phyloP scores from a whole-genome alignment of 176 grass and related monocot species.

The Rhynchospora tenuis region DNA sequence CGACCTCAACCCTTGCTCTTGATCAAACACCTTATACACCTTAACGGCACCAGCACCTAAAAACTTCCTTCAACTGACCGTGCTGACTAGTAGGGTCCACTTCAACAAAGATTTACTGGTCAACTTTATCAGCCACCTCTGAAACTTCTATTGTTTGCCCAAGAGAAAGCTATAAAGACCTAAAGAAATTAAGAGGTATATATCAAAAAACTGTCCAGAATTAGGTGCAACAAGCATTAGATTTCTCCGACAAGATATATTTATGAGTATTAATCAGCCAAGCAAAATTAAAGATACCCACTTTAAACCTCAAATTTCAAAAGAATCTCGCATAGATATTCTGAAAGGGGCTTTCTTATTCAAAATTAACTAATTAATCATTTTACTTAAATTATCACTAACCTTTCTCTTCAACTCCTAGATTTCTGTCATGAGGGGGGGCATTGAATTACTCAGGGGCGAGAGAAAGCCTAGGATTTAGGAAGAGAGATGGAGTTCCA shows the following conservation, averaged over 20 bases:
- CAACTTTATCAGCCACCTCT: conserved; percentile 12
- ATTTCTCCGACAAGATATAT: neutral
- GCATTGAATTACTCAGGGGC: too few relatives aligned
- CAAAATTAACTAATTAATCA: too few relatives aligned
- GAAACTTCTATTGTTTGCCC: neutral
- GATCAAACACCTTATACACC: conserved; percentile 92
- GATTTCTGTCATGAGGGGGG: too few relatives aligned
- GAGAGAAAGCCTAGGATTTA: too few relatives aligned
- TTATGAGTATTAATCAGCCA: neutral
- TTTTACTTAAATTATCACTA: too few relatives aligned
- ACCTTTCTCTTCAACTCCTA: too few relatives aligned
- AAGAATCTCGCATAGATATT: neutral
- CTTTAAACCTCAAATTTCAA: neutral
- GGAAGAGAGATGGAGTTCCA: too few relatives aligned
- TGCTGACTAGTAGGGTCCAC: conserved; percentile 75
- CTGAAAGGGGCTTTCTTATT: neutral
- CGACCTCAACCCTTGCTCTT: conserved; percentile 96
- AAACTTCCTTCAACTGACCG: conserved; percentile 70
- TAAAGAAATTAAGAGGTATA: neutral
- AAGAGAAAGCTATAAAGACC: too few relatives aligned
- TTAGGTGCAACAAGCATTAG: neutral
- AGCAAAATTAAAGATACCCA: neutral
- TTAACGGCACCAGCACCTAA: conserved; percentile 76
- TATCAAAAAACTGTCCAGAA: neutral
- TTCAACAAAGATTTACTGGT: conserved; percentile 78